Evolutionary conservation across 129 eudicot species (phyloP), one percentile per base, ranked within the genome.

Genomic region (Dittrichia graveolens): DNA sequence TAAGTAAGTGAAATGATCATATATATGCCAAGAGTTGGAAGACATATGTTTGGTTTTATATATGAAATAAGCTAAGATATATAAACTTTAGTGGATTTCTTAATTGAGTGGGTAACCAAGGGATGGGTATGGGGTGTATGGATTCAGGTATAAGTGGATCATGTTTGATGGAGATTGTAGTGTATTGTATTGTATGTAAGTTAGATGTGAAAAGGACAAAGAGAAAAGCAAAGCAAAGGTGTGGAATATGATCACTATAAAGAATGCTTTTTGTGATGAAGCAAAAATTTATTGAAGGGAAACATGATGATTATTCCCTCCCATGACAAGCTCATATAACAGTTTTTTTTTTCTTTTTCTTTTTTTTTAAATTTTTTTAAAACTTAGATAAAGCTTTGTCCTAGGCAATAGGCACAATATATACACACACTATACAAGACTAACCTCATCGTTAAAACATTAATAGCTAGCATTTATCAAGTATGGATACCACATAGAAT

Each of bases 141-240:
- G 43, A 75, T 39, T 42, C 49, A 62, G 19, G 65, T 69, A 19
- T 60, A 47, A 53, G 76, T 69, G 58, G 61, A 70, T 24, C 64
- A 61, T 71, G 74, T 76, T 66, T 76, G 68, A 75, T 65, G 6
- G 57, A 53, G 73, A 54, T 55, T 45, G 31, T 24, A 24, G 31
- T 24, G 31, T 24, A 24, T 24, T 24, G 45, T 67, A 71, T 70
- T 72, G 82, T 69, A 7, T 4, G 38, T 69, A 76, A 77, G 81
- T 77, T 69, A 60, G 81, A 77, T 61, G 35, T 78, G 77, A 78
- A 71, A 76, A 53, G 49, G 72, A 71, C 73, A 69, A 10, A 69
- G 8, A 61, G 39, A 24, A 69, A 77, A 52, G 69, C 44, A 78
- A 62, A 66, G 40, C 40, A 76, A 66, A 56, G 67, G 50, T 65